phyloP scores from a whole-genome alignment of 176 grass and related monocot species.

The Triticum urartu region DNA sequence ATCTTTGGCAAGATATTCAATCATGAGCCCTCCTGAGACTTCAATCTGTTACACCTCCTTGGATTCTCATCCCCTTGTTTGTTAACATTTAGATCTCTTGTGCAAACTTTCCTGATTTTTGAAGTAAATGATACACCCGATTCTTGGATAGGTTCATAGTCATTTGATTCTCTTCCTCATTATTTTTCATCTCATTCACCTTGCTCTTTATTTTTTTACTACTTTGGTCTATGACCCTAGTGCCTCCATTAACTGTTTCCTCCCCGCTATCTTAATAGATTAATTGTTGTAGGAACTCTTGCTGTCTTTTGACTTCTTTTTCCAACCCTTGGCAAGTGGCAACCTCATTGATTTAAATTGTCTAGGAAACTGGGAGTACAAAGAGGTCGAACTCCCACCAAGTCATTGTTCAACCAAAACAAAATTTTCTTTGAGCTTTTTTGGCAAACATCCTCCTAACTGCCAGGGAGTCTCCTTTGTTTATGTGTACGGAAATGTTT shows the following conservation, averaged over 20 bases:
- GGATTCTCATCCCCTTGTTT: not conserved
- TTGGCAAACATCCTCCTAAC: not conserved
- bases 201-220: not conserved
- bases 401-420: not conserved
- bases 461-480: not conserved
- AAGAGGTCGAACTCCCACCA: not conserved
- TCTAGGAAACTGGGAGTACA: not conserved
- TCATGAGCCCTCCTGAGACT: not conserved
- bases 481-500: not conserved
- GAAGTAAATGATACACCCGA: not conserved
- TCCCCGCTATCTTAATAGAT: not conserved
- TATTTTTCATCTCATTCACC: not conserved
- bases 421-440: not conserved
- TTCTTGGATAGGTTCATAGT: not conserved
- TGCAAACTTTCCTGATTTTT: not conserved
- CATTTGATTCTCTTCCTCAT: not conserved
- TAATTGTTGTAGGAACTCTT: not conserved
- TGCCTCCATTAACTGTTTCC: not conserved
- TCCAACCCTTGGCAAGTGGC: not conserved
- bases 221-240: not conserved
- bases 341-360: not conserved
- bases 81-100: not conserved
- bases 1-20: not conserved
- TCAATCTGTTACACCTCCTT: not conserved
- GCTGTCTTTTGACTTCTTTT: not conserved